phyloP scores from a whole-genome alignment of 1,284 basidiomycete species.

The Ceratobasidium sp. region DNA sequence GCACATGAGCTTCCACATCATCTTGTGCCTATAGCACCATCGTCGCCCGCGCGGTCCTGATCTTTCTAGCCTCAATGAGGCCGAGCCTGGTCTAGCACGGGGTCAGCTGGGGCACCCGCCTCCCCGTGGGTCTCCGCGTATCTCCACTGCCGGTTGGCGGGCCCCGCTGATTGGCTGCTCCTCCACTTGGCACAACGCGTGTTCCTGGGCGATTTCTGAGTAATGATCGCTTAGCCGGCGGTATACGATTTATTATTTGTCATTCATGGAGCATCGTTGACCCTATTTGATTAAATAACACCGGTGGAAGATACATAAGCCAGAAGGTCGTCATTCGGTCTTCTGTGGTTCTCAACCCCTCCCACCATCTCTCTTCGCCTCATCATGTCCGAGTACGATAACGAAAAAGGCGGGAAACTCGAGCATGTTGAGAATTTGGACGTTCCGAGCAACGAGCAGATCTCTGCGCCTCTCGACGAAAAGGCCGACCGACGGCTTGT shows the following conservation, averaged over 20 bases:
- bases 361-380: constrained; percentile 5
- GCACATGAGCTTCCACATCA: not conserved
- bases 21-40: not conserved
- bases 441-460: constrained; percentile 8
- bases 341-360: constrained; percentile 37
- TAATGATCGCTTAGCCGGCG: constrained; percentile 40
- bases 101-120: constrained; percentile 29
- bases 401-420: constrained; percentile 21
- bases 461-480: constrained; percentile 24
- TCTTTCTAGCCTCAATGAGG: not conserved
- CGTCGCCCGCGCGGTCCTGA: not conserved
- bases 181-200: not conserved
- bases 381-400: constrained; percentile 32
- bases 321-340: not conserved
- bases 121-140: constrained; percentile 41
- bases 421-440: constrained; percentile 11
- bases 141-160: not conserved
- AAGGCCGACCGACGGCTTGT: constrained; percentile 40
- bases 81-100: not conserved
- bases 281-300: constrained; percentile 10
- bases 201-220: not conserved
- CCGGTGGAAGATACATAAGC: constrained; percentile 32
- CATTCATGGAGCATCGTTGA: not conserved
- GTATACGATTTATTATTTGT: constrained; percentile 15
- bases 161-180: not conserved